Evolutionary conservation across 371 early-diverging fungal genomes (phyloP).

Genomic region (Quaeritorhiza haematococci): DNA sequence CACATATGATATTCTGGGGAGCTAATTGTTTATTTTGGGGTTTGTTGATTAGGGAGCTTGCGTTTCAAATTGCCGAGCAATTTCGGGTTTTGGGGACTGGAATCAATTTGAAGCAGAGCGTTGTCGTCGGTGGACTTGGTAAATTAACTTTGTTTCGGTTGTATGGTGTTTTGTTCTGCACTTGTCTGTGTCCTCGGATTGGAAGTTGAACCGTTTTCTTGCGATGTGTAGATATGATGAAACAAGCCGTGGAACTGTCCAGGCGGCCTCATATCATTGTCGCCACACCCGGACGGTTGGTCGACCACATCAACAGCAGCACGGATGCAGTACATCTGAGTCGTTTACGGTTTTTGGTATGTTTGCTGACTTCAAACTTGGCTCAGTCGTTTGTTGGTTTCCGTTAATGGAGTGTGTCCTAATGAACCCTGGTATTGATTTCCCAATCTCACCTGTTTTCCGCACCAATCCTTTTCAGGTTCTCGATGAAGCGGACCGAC

Average conservation of each 20-base stretch:
- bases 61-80: constrained; percentile 95
- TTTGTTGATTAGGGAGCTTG: constrained; percentile 71
- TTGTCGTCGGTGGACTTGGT: constrained; percentile 95
- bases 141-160: constrained; percentile 9
- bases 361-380: constrained; percentile 10
- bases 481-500: constrained; percentile 97
- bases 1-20: constrained; percentile 1
- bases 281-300: constrained; percentile 96
- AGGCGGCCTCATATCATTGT: constrained; percentile 92
- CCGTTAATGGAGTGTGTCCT: constrained; percentile 11
- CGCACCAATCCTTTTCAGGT: constrained; percentile 55
- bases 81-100: constrained; percentile 87
- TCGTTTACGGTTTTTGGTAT: constrained; percentile 38
- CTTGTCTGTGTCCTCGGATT: background rate
- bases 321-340: constrained; percentile 60
- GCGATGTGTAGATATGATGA: constrained; percentile 73
- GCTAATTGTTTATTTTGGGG: background rate
- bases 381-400: background rate
- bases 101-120: constrained; percentile 76
- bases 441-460: constrained; percentile 36
- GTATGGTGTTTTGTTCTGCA: constrained; percentile 7
- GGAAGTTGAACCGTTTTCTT: background rate
- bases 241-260: constrained; percentile 81
- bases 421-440: constrained; percentile 3
- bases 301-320: constrained; percentile 84